A percentile compares a stretch with the other conserved stretches of the same genome.
phyloP scores from a whole-genome alignment of 352 stramenopile species.

The Phytophthora pseudosyringae region DNA sequence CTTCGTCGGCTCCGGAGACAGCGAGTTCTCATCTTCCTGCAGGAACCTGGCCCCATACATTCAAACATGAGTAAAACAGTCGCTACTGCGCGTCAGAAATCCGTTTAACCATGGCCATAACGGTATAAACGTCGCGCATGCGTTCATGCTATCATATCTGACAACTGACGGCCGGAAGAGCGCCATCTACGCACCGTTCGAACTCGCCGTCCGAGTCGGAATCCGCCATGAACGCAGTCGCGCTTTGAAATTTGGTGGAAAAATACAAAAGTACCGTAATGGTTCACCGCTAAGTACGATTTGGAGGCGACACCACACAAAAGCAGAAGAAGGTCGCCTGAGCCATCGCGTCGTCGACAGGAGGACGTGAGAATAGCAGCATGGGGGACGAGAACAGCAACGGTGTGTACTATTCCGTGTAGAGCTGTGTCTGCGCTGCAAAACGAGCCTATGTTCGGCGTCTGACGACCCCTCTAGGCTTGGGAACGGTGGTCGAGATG shows the following conservation, averaged over 20 bases:
- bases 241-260: conserved; percentile 19
- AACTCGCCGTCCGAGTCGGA: conserved; percentile 72
- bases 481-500: not conserved
- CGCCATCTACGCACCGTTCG: conserved; percentile 48
- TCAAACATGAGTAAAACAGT: conserved; percentile 13
- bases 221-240: conserved; percentile 29
- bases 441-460: not conserved
- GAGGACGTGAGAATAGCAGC: conserved; percentile 1
- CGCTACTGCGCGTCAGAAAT: conserved; percentile 9
- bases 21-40: conserved; percentile 59
- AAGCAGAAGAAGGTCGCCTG: not conserved
- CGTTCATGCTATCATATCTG: not conserved
- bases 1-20: conserved; percentile 42
- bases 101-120: conserved; percentile 15
- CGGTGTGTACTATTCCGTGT: conserved; percentile 18
- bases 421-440: not conserved
- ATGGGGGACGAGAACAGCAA: conserved; percentile 62
- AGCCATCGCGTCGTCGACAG: conserved; percentile 3
- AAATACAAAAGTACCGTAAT: conserved; percentile 25
- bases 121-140: not conserved
- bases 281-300: conserved; percentile 23
- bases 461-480: not conserved
- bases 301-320: conserved; percentile 14
- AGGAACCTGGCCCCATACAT: conserved; percentile 48
- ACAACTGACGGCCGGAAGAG: not conserved